Conservation (phyloP, 129 eudicot species). For the Lactuca sativa region DNA sequence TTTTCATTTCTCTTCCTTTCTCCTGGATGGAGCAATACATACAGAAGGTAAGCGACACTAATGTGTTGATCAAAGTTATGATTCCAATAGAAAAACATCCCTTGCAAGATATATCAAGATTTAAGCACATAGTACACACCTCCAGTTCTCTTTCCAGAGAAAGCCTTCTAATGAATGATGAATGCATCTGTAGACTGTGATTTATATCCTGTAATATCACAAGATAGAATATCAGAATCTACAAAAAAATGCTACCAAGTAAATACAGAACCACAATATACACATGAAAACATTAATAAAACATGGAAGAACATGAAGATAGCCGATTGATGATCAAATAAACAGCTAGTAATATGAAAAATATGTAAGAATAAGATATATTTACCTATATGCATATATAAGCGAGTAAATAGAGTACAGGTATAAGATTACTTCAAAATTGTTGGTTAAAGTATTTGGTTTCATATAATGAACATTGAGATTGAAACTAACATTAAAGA, state of each 20-base stretch:
- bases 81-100: not conserved
- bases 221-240: slow-evolving; percentile 4
- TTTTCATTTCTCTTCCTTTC: slow-evolving; percentile 5
- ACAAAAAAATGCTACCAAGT: not conserved
- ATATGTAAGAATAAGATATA: not conserved
- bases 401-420: slow-evolving; percentile 1
- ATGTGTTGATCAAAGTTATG: not conserved
- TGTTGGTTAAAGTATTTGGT: too few relatives aligned
- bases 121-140: slow-evolving; percentile 41
- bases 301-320: not conserved
- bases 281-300: not conserved
- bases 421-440: not conserved
- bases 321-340: too few relatives aligned
- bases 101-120: slow-evolving; percentile 17
- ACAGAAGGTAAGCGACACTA: not conserved
- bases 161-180: slow-evolving; percentile 72
- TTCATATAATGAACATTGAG: too few relatives aligned
- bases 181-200: slow-evolving; percentile 70
- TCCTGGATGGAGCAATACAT: not conserved
- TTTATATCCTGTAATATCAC: slow-evolving; percentile 44
- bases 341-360: not conserved
- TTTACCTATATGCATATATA: not conserved
- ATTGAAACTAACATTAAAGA: too few relatives aligned
- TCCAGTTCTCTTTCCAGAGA: slow-evolving; percentile 80
- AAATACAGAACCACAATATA: slow-evolving; percentile 17